These are phyloP conservation scores for Mucuna pruriens DNA, from an alignment of 306 rosid genomes.

Conservation along the genomic window DNA sequence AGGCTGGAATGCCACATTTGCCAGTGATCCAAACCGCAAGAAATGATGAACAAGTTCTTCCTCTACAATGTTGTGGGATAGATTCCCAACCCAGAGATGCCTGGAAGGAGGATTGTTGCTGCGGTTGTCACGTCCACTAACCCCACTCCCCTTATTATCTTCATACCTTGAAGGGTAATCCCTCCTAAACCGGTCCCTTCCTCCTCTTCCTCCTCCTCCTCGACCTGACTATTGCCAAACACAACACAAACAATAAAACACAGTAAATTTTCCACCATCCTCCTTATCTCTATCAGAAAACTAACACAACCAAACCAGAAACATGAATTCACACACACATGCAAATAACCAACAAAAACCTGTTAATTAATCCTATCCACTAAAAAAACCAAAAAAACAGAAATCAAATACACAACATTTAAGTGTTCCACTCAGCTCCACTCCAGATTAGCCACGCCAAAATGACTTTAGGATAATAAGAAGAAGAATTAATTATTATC, in stretches of 20 bases:
- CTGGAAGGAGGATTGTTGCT: conserved; percentile 72
- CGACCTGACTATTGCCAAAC: conserved; percentile 45
- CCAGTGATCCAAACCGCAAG: conserved; percentile 72
- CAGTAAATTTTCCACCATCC: background rate
- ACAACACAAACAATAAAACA: conserved; percentile 23
- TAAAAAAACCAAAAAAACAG: background rate
- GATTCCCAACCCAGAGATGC: conserved; percentile 92
- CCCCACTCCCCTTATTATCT: conserved; percentile 38
- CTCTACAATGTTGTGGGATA: conserved; percentile 65
- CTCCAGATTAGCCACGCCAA: background rate
- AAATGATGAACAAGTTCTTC: conserved; percentile 73
- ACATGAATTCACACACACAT: background rate
- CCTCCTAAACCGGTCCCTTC: conserved; percentile 59
- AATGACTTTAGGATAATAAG: background rate
- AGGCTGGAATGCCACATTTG: conserved; percentile 81
- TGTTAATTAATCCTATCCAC: background rate
- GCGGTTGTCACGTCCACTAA: conserved; percentile 42
- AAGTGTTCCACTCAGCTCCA: background rate
- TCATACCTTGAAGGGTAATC: conserved; percentile 57
- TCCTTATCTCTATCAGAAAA: conserved; percentile 6
- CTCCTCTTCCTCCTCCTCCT: conserved; percentile 62
- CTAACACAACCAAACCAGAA: conserved; percentile 5
- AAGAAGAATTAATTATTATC: background rate
- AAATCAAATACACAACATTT: background rate
- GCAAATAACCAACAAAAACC: background rate